Evolutionary conservation across 768 basidiomycete species (phyloP), one percentile per base, ranked within the genome.

Genomic region (Agaricus blazei): DNA sequence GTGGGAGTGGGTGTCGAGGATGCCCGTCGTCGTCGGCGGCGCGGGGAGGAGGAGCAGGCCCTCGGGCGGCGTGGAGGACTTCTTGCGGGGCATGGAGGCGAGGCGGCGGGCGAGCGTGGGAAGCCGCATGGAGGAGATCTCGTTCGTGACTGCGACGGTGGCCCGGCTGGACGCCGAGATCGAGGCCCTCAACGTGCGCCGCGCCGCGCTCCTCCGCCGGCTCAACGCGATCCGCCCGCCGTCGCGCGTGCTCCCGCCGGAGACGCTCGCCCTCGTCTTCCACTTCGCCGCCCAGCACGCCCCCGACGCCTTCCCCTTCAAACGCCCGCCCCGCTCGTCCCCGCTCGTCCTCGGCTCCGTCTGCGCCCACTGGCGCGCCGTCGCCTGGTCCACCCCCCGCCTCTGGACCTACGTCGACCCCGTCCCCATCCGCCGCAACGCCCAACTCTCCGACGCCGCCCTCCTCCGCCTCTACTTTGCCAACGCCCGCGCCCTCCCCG

Each of bases 1-100:
- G 62, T 93, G 92, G 0, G 89, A 90, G 70, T 94, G 92, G 0
- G 91, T 93, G 70, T 94, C 92, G 15, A 93, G 75, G 61, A 93
- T 81, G 4, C 72, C 63, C 4, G 68, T 52, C 1, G 66, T 49
- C 2, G 74, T 67, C 2, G 72, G 72, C 12, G 66, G 67, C 23
- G 65, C 58, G 12, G 78, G 75, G 6, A 76, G 64, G 12, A 76
- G 60, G 4, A 77, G 68, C 47, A 68, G 60, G 31, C 68, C 63
- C 60, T 75, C 74, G 9, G 65, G 57, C 2, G 72, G 73, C 0
- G 69, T 71, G 23, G 65, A 67, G 6, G 72, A 69, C 51, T 68
- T 72, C 56, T 74, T 74, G 58, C 74, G 74, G 48, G 63, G 71
- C 74, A 74, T 75, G n/a, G 9, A 19, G 3, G 45, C 26, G 52